These are phyloP conservation scores for Silybum marianum DNA, from an alignment of 129 eudicot species.

Conservation along the genomic window DNA sequence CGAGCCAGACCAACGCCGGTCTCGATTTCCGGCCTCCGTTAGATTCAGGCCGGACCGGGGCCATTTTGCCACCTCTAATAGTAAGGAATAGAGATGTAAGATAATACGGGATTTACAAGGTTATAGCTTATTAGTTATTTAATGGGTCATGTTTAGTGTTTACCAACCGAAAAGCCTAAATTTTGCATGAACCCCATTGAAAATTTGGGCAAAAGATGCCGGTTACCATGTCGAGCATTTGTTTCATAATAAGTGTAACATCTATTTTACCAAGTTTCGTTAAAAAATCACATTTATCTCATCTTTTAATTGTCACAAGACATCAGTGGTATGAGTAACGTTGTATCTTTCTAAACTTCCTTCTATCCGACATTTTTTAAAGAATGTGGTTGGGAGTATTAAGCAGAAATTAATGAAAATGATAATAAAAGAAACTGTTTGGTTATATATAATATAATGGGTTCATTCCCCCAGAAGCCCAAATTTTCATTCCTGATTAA, in stretches of 20 bases:
- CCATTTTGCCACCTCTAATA: too few species aligned
- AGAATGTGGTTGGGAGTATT: too few species aligned
- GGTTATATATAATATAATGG: too few species aligned
- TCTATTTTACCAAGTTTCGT: not conserved
- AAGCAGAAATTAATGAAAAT: too few species aligned
- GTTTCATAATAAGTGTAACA: not conserved
- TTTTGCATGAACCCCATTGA: not conserved
- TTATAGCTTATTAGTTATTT: not conserved
- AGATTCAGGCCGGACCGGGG: too few species aligned
- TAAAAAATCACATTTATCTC: not conserved
- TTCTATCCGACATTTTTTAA: not conserved
- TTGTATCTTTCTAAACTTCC: not conserved
- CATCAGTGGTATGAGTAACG: not conserved
- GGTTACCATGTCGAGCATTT: not conserved
- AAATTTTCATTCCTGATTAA: too few species aligned
- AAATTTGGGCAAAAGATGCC: too few species aligned
- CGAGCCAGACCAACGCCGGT: too few species aligned
- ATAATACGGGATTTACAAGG: not conserved
- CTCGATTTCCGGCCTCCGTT: too few species aligned
- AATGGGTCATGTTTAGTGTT: not conserved
- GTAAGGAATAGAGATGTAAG: not conserved
- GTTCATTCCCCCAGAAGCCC: too few species aligned
- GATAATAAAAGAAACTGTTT: too few species aligned
- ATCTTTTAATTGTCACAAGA: not conserved
- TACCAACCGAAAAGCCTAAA: not conserved